Percentiles rank a stretch among this genome's conserved stretches.
phyloP scores from a whole-genome alignment of 1,284 basidiomycete genomes.

The Sporisorium exsertum region DNA sequence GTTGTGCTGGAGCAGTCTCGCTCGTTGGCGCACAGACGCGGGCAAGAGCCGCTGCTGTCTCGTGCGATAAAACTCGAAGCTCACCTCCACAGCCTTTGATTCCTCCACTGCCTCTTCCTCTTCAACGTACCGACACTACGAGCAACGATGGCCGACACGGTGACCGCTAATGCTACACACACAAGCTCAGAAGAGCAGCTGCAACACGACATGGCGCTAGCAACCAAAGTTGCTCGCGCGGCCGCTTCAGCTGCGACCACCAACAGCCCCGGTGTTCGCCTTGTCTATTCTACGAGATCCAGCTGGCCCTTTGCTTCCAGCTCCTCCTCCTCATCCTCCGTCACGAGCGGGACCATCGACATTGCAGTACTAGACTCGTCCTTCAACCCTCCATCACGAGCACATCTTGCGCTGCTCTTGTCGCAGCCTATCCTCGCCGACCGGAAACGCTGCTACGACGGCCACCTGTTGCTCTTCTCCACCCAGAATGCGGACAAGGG shows the following conservation, averaged over 20 bases:
- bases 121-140: neutral
- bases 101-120: neutral
- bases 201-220: conserved; percentile 15
- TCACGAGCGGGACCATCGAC: conserved; percentile 14
- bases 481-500: conserved; percentile 89
- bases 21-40: conserved; percentile 2
- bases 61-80: conserved; percentile 19
- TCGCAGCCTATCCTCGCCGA: conserved; percentile 68
- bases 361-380: conserved; percentile 84
- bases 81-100: conserved; percentile 6
- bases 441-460: conserved; percentile 74
- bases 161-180: neutral
- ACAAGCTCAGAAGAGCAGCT: conserved; percentile 10
- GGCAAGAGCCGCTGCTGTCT: conserved; percentile 5
- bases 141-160: neutral
- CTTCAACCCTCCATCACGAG: conserved; percentile 91
- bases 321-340: conserved; percentile 1
- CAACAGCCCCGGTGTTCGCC: conserved; percentile 25
- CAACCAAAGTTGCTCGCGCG: conserved; percentile 23
- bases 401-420: conserved; percentile 83
- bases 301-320: conserved; percentile 29
- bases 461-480: conserved; percentile 84
- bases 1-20: conserved; percentile 12
- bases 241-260: conserved; percentile 15
- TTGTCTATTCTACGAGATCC: conserved; percentile 47